Percentiles rank a stretch among this genome's conserved stretches.
phyloP scores from a whole-genome alignment of 306 rosid species.

The Nissolia schottii region DNA sequence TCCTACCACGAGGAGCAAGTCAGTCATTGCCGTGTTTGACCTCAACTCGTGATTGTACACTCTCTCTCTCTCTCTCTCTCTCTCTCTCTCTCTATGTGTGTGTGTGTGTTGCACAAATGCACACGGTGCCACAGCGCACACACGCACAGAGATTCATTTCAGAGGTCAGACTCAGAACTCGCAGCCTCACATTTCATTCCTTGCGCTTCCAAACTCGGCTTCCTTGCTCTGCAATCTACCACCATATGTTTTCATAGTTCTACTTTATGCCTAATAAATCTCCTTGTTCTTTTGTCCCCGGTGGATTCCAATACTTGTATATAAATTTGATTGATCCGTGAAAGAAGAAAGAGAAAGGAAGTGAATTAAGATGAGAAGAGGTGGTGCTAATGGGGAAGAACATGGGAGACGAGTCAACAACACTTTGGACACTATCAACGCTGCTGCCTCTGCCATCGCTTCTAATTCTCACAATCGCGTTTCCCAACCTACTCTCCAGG shows the following conservation, averaged over 20 bases:
- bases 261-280: background rate
- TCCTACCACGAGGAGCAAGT: constrained; percentile 42
- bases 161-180: background rate
- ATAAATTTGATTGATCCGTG: background rate
- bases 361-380: constrained; percentile 49
- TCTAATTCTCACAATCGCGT: constrained; percentile 56
- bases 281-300: background rate
- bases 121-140: background rate
- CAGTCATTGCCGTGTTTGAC: constrained; percentile 98
- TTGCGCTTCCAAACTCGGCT: background rate
- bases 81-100: background rate
- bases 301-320: background rate
- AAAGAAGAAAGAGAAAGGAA: background rate
- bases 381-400: constrained; percentile 43
- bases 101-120: too few relatives aligned
- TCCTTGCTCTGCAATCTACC: constrained; percentile 25
- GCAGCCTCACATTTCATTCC: constrained; percentile 3
- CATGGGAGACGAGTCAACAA: constrained; percentile 35
- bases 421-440: constrained; percentile 80
- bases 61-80: background rate
- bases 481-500: constrained; percentile 63
- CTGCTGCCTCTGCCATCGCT: constrained; percentile 88
- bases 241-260: background rate
- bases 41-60: background rate
- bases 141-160: background rate